Evolutionary conservation across 2,329 filamentous ascomycete genomes (phyloP), one percentile per base, ranked within the genome.

Genomic region (Penicillium sp.): DNA sequence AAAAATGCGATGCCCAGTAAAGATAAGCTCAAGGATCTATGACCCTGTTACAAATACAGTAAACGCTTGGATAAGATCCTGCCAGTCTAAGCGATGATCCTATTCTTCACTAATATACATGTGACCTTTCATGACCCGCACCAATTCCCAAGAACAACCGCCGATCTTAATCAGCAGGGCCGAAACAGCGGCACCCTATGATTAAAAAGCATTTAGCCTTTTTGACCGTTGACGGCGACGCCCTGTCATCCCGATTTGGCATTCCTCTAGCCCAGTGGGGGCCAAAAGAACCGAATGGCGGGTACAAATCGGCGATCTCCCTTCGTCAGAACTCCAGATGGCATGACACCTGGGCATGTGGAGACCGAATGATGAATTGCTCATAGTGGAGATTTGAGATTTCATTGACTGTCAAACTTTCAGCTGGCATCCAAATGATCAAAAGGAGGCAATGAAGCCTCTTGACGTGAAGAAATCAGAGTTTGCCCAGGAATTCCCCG

Each of bases 101-200:
- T 18, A 18, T 18, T 39, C 32, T 18, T 27, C 11, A 27, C 29
- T 46, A 47, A n/a, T 13, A 32, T 47, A 42, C 11, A 40, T 47
- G n/a, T 18, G 29, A 42, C 32, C 16, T 31, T 14, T 39, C 5
- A 6, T 21, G 32, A 39, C 34, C 49, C 27, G 32, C 34, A 5
- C 2, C 38, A 22, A 5, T 11, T 18, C 18, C 18, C 10, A 47
- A 22, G 36, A 36, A 24, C 47, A 24, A 52, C 43, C 4, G 49
- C 43, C 43, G 49, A 52, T 48, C 49, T 52, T 21, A 52, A 29
- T 43, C 24, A 47, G 5, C 32, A 43, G 3, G 22, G 13, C 10
- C 18, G 9, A 34, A 11, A 14, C 32, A 8, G 29, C 24, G 22
- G 31, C 38, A 34, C 13, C 1, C 14, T 14, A 13, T 31, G 2